Evolutionary conservation across 352 stramenopile genomes (phyloP), one percentile per base, ranked within the genome.

Genomic region (Pythium rishiriense): DNA sequence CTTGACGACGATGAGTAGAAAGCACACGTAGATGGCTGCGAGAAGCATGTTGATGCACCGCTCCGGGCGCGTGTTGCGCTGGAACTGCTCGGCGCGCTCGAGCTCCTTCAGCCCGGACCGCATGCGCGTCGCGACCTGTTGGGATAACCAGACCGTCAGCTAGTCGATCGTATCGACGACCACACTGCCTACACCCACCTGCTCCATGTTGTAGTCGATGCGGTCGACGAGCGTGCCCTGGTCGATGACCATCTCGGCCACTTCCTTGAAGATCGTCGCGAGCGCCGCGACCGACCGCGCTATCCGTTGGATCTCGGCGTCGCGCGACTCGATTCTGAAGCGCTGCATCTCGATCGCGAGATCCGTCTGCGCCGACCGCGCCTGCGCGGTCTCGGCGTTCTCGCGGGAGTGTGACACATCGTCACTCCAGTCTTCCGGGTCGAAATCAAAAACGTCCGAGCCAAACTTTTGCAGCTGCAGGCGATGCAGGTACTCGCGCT

Each of bases 121-220:
- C 69, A 88, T 79, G 22, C 74, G 71, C 10, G 69, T 72, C 6
- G 84, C 81, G 21, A 90, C 81, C 84, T 93, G 57, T n/a, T 12
- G 19, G 5, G 10, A 46, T 24, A 49, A 31, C 25, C 2, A 11
- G 29, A 25, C 10, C 10, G 35, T 15, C 12, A 42, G 39, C 21
- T 22, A 45, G 25, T 35, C 22, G 37, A 52, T 35, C 46, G 10
- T 33, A 42, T 31, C n/a, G n/a, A n/a, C n/a, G n/a, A n/a, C n/a
- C n/a, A n/a, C n/a, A 15, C 33, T 39, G 7, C 6, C 6, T 37
- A 37, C 9, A 14, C 48, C 8, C 67, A 91, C 84, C 78, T 91
- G 80, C 31, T 91, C 81, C 81, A 94, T 93, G 73, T 94, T 94
- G 75, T 91, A 94, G 70, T 94, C 85, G 58, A 94, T 94, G 7